Conservation (phyloP, 75 land plant species). For the Azolla pinnata region DNA sequence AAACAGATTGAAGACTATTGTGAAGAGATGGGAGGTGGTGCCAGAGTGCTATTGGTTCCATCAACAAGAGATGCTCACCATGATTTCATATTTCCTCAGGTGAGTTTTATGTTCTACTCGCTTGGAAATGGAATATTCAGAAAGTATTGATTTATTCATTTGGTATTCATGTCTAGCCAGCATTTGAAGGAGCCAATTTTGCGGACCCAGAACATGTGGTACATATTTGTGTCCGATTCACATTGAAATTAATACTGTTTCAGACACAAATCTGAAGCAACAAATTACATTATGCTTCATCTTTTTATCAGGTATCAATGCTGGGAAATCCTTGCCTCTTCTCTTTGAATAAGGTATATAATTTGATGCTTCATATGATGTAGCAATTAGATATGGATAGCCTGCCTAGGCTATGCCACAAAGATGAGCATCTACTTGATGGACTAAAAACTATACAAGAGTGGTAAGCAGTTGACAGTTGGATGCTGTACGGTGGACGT, state of each 20-base stretch:
- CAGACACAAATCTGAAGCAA: too few relatives aligned
- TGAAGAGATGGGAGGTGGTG: conserved; percentile 65
- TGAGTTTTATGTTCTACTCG: too few relatives aligned
- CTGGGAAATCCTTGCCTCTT: conserved; percentile 59
- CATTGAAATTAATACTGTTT: too few relatives aligned
- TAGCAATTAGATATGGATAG: neutral
- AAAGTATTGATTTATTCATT: neutral
- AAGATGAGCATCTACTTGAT: neutral
- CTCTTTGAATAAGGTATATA: conserved; percentile 51
- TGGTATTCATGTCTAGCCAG: conserved; percentile 44
- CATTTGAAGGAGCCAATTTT: conserved; percentile 38
- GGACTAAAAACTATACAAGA: neutral
- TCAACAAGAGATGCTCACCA: conserved; percentile 87
- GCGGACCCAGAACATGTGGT: conserved; percentile 64
- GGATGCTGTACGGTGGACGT: conserved; percentile 75
- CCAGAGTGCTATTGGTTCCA: conserved; percentile 68
- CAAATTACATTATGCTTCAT: too few relatives aligned
- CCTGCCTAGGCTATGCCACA: neutral
- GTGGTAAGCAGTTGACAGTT: conserved; percentile 48
- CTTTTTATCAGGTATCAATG: conserved; percentile 62
- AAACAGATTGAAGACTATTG: conserved; percentile 71
- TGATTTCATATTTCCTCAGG: conserved; percentile 96
- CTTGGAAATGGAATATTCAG: too few relatives aligned
- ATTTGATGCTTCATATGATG: too few relatives aligned
- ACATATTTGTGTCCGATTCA: too few relatives aligned